Evolutionary conservation across 768 basidiomycete species (phyloP).

Genomic region (Trametes cinnabarina): DNA sequence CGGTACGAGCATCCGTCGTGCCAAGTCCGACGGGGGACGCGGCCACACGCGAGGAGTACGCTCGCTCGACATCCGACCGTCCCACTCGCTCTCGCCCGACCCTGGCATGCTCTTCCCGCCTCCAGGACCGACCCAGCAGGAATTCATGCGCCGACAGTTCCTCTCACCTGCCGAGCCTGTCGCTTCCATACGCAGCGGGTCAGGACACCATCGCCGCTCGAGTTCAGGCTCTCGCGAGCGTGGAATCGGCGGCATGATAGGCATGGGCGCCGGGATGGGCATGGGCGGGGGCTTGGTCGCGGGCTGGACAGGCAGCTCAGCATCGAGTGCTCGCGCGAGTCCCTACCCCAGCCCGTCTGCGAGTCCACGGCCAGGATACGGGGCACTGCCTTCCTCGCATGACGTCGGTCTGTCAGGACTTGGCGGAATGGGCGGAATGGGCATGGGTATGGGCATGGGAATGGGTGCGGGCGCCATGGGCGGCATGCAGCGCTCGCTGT

Average conservation of each 20-base stretch:
- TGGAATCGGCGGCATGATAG: conserved; percentile 21
- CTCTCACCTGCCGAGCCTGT: conserved; percentile 41
- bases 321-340: conserved; percentile 40
- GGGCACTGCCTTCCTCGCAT: conserved; percentile 38
- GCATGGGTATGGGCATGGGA: conserved; percentile 17
- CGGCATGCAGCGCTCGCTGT: conserved; percentile 17
- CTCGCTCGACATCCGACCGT: conserved; percentile 59
- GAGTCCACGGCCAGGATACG: conserved; percentile 53
- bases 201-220: conserved; percentile 39
- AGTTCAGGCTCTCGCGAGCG: conserved; percentile 40
- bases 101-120: conserved; percentile 25
- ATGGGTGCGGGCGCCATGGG: conserved; percentile 12
- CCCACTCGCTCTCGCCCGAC: conserved; percentile 24
- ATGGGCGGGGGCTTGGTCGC: conserved; percentile 16
- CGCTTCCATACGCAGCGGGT: conserved; percentile 35
- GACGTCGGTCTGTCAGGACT: conserved; percentile 15
- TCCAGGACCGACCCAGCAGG: conserved; percentile 37
- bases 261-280: conserved; percentile 9
- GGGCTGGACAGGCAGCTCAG: conserved; percentile 23
- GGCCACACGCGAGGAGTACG: conserved; percentile 50
- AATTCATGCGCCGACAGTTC: conserved; percentile 43
- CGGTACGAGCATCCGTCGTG: conserved; percentile 43
- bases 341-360: conserved; percentile 72
- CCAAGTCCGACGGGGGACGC: conserved; percentile 48
- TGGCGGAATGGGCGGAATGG: conserved; percentile 10